phyloP scores from a whole-genome alignment of 2,329 filamentous ascomycete genomes.

The Alternaria ventricosa region DNA sequence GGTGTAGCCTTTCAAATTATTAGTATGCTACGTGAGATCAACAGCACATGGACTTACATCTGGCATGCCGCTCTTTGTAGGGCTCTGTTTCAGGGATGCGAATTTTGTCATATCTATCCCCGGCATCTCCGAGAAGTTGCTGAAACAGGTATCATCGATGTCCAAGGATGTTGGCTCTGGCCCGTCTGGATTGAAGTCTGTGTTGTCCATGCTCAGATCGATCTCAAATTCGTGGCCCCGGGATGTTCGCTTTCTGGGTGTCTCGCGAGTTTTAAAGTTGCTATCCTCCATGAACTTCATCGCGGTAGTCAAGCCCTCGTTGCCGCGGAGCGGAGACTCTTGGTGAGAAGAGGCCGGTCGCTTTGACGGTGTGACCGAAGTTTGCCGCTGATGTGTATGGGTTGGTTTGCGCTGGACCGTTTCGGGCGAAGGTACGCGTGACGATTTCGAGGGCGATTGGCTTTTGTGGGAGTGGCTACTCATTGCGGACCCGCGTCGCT shows the following conservation, averaged over 20 bases:
- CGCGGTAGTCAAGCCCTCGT: slow-evolving; percentile 48
- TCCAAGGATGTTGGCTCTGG: slow-evolving; percentile 43
- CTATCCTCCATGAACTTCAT: slow-evolving; percentile 44
- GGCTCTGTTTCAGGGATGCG: slow-evolving; percentile 70
- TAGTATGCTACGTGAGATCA: slow-evolving; percentile 3
- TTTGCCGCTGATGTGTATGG: slow-evolving; percentile 18
- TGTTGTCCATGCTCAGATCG: slow-evolving; percentile 34
- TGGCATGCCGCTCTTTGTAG: slow-evolving; percentile 47
- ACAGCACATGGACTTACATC: slow-evolving; percentile 20
- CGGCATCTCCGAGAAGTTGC: slow-evolving; percentile 86
- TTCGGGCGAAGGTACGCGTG: slow-evolving; percentile 32
- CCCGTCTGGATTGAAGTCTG: slow-evolving; percentile 43
- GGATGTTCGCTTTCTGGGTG: slow-evolving; percentile 29
- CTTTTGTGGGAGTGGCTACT: slow-evolving; percentile 34
- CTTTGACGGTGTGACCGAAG: slow-evolving; percentile 25
- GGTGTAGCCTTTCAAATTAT: slow-evolving; percentile 38
- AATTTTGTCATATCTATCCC: slow-evolving; percentile 79
- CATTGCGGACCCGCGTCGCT: slow-evolving; percentile 34
- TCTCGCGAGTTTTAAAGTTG: slow-evolving; percentile 27
- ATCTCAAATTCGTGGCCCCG: slow-evolving; percentile 27
- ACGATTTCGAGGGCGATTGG: slow-evolving; percentile 37
- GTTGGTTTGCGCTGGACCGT: slow-evolving; percentile 17
- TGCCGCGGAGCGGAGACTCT: slow-evolving; percentile 42
- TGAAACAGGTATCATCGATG: slow-evolving; percentile 77
- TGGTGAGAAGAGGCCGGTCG: slow-evolving; percentile 27